Evolutionary conservation across 352 stramenopile species (phyloP), one percentile per base, ranked within the genome.

Genomic region (Phytopythium montanum): DNA sequence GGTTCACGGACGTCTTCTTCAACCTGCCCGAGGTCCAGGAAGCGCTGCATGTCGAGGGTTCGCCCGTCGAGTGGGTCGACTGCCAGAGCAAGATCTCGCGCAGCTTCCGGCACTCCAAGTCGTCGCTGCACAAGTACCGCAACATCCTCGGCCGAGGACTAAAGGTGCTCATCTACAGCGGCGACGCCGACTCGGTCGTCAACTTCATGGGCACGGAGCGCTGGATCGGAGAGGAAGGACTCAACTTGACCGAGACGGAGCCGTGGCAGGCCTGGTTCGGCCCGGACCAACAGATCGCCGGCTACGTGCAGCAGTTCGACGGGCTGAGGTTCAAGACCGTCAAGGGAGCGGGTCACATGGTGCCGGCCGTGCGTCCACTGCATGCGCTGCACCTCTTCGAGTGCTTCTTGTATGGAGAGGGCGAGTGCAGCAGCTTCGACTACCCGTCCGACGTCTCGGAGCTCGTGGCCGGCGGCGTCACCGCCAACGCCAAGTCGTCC

Each of bases 301-400:
- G 91, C 18, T 92, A 97, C 66, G 73, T 92, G 21, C 80, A 95
- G 55, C 82, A 90, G 62, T 97, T 88, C 66, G 67, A 96, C 1
- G 85, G 81, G 5, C 54, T 97, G 18, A 85, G 76, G 6, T 98
- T 96, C 75, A 77, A 96, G 57, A 98, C 92, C 0, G 92, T 98
- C 64, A 94, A 96, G 60, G 92, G 90, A 18, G 87, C 88, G 18
- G 94, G 94, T 2, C 91, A 97, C 70, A 95, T 97, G 81, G 92
- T 97, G 50, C 80, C 80, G 1, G 77, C 75, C 0, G 81, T 90
- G 50, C 81, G 83, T 29, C 86, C 86, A 29, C 68, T 88, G n/a
- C 81, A 88, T 54, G 79, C 78, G 10, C 75, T 92, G 36, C 70
- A 87, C 66, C 81, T 95, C 56, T 88, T 94, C 50, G 79, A 95